Conservation (phyloP, 2,329 filamentous ascomycete species). For the Periconia macrospinosa region DNA sequence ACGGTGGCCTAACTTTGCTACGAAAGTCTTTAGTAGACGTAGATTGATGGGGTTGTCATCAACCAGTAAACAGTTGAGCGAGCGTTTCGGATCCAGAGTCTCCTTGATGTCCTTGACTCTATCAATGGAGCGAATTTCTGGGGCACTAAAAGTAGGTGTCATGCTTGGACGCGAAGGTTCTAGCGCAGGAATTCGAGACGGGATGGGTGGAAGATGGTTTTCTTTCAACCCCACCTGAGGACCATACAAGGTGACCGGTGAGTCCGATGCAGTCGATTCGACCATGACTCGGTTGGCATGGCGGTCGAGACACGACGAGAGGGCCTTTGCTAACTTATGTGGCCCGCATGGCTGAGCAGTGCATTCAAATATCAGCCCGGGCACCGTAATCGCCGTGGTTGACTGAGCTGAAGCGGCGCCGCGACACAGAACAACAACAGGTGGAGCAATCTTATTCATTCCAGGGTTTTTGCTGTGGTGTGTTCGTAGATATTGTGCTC, state of each 20-base stretch:
- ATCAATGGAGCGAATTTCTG: slow-evolving; percentile 28
- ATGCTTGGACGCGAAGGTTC: slow-evolving; percentile 27
- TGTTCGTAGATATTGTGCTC: slow-evolving; percentile 31
- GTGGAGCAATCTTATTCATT: slow-evolving; percentile 23
- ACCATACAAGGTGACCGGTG: neutral
- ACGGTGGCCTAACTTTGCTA: slow-evolving; percentile 37
- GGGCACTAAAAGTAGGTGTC: slow-evolving; percentile 33
- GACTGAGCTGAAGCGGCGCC: slow-evolving; percentile 39
- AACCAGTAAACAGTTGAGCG: slow-evolving; percentile 39
- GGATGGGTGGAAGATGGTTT: slow-evolving; percentile 18
- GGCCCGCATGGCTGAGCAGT: slow-evolving; percentile 41
- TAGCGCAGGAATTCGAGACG: slow-evolving; percentile 5
- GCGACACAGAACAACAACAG: slow-evolving; percentile 35
- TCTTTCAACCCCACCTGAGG: slow-evolving; percentile 32
- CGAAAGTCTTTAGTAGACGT: slow-evolving; percentile 38
- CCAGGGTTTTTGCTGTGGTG: slow-evolving; percentile 24
- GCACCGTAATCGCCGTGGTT: slow-evolving; percentile 37
- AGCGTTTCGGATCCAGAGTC: slow-evolving; percentile 14
- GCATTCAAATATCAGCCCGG: slow-evolving; percentile 38
- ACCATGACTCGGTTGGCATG: slow-evolving; percentile 22
- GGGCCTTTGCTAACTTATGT: slow-evolving; percentile 42
- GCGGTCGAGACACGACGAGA: slow-evolving; percentile 37
- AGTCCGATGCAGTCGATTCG: slow-evolving; percentile 14
- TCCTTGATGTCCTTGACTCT: slow-evolving; percentile 20
- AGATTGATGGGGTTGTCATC: slow-evolving; percentile 47